Percentiles rank a stretch among this genome's conserved stretches.
These are phyloP conservation scores for Ceriops tagal DNA, from an alignment of 345 rosid species.

Conservation along the genomic window DNA sequence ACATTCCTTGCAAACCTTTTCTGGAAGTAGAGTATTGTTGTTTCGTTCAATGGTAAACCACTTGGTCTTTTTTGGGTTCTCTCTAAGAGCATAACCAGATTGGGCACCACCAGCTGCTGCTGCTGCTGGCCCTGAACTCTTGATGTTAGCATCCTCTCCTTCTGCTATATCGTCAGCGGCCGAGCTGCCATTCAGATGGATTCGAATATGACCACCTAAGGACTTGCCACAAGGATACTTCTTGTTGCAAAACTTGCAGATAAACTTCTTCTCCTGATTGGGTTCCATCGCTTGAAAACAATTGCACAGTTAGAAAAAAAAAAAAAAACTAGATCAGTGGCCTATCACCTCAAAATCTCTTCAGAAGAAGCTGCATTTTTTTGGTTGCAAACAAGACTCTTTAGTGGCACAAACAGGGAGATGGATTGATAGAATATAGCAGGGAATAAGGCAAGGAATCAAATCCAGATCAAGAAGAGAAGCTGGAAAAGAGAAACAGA, in stretches of 20 bases:
- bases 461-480: constrained; percentile 30
- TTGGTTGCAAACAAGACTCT: neutral
- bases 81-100: constrained; percentile 60
- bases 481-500: constrained; percentile 22
- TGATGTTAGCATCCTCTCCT: constrained; percentile 38
- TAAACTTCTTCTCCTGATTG: constrained; percentile 53
- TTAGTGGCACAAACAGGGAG: neutral
- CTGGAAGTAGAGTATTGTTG: constrained; percentile 27
- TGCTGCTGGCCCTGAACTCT: constrained; percentile 15
- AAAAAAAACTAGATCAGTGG: constrained; percentile 16
- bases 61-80: constrained; percentile 62
- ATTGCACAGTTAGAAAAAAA: constrained; percentile 4
- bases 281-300: constrained; percentile 46
- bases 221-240: constrained; percentile 77
- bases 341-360: constrained; percentile 35
- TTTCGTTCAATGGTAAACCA: constrained; percentile 46
- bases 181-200: constrained; percentile 53
- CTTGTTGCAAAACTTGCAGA: constrained; percentile 74
- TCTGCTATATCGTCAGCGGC: constrained; percentile 20
- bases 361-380: constrained; percentile 14
- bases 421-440: neutral
- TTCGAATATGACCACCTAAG: constrained; percentile 86
- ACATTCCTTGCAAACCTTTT: constrained; percentile 66
- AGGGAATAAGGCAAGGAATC: constrained; percentile 1
- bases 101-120: constrained; percentile 36